Base-by-base conservation (phyloP, 108 stramenopile species). In the Skeletonema tropicum region DNA sequence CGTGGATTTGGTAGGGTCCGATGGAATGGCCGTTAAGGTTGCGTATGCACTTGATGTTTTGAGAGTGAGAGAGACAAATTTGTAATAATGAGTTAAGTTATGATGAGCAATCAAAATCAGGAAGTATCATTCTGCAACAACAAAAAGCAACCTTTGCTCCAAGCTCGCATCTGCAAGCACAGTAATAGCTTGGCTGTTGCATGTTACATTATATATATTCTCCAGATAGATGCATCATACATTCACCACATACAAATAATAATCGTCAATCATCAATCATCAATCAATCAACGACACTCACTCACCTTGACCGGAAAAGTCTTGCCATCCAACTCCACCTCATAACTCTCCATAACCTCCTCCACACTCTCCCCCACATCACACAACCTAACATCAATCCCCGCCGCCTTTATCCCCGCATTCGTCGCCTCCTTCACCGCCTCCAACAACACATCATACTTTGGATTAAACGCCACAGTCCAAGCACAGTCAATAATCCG, bases 401-500 rank as follows among this genome's bases (percentile, higher is more conserved):
- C 99, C 11, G 98, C 93, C n/a, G 83, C 64, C 26, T 77, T 75
- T 66, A 99, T 94, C 19, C 99, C 99, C 17, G 92, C 87, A 68
- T 99, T 80, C 5, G 99, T 99, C 33, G 98, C 98, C 70, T 96
- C 96, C 71, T 90, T 85, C 23, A 96, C 98, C 3, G 98, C 96
- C 75, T 96, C 92, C 66, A 99, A 67, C 29, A 99, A 87, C 1
- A 73, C 21, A 71, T 99, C 99, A 78, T 93, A 99, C 73, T 75
- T 67, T 1, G 92, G 94, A 85, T 99, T 96, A 77, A 99, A 99
- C 17, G 83, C 67, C 29, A 98, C 98, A 7, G 99, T 99, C 95
- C 96, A 99, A 1, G 99, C 99, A 80, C 95, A 95, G 75, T 99
- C 99, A 70, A 99, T 98, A 79, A 99, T 99, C 31, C 98, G 90